Percentiles rank a stretch among this genome's conserved stretches.
Evolutionary conservation across 2,329 filamentous ascomycete species (phyloP).

Genomic region (Claviceps monticola): DNA sequence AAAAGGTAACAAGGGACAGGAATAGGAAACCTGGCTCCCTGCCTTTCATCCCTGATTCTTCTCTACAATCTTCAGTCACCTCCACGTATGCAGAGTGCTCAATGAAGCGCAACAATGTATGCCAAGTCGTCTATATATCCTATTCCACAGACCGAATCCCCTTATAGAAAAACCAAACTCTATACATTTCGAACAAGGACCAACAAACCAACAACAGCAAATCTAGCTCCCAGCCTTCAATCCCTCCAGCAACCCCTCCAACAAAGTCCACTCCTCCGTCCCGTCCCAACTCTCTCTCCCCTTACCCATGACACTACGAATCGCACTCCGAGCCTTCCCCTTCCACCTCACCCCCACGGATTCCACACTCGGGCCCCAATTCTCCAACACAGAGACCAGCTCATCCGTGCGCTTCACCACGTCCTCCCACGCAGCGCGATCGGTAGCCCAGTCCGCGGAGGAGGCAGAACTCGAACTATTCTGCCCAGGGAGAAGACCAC

Average conservation of each 20-base stretch:
- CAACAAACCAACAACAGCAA: not conserved
- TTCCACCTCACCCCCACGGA: slow-evolving; percentile 70
- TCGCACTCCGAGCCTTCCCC: slow-evolving; percentile 73
- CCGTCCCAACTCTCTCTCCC: slow-evolving; percentile 76
- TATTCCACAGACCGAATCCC: no score
- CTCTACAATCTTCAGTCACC: no score
- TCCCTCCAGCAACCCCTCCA: slow-evolving; percentile 43
- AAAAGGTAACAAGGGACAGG: no score
- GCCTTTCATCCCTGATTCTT: no score
- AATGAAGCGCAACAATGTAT: no score
- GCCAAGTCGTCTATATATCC: no score
- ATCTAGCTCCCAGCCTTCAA: slow-evolving; percentile 23
- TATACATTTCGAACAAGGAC: not conserved
- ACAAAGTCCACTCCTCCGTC: slow-evolving; percentile 48
- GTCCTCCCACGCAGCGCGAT: slow-evolving; percentile 51
- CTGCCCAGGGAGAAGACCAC: slow-evolving; percentile 29
- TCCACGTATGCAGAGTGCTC: no score
- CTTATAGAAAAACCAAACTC: not conserved
- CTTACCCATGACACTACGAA: slow-evolving; percentile 71
- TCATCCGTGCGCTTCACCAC: slow-evolving; percentile 70
- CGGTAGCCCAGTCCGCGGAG: slow-evolving; percentile 29
- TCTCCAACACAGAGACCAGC: slow-evolving; percentile 72
- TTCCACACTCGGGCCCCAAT: slow-evolving; percentile 52
- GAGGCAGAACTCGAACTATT: not conserved
- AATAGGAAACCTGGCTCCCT: no score